phyloP scores from a whole-genome alignment of 345 rosid genomes.

The Cochlearia excelsa region DNA sequence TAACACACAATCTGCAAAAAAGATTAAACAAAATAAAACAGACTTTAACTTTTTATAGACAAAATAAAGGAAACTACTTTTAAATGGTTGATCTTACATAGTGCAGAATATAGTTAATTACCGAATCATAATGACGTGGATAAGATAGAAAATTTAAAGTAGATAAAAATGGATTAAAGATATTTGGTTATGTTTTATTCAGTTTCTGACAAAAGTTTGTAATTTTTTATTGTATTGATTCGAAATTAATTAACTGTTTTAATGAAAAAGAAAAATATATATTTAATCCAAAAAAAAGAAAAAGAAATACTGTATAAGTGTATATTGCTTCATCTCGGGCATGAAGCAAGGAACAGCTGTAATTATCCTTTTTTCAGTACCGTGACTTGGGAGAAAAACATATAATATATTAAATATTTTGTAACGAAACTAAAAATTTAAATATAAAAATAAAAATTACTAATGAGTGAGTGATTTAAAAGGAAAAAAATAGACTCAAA shows the following conservation, averaged over 20 bases:
- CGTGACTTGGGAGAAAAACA: constrained; percentile 32
- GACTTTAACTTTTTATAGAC: constrained; percentile 4
- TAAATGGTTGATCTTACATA: constrained; percentile 13
- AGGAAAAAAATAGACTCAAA: neutral
- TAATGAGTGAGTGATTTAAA: neutral
- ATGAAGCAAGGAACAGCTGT: constrained; percentile 39
- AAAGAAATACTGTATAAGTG: neutral
- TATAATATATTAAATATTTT: neutral
- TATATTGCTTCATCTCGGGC: constrained; percentile 27
- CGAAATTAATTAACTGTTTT: neutral
- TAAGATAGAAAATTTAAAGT: neutral
- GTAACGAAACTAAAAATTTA: neutral
- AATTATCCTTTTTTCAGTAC: constrained; percentile 30
- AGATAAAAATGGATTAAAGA: neutral
- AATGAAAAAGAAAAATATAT: no score
- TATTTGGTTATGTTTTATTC: constrained; percentile 25
- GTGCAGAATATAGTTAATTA: constrained; percentile 28
- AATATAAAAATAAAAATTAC: constrained; percentile 10
- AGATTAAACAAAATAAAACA: neutral
- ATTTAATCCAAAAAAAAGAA: neutral
- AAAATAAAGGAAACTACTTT: constrained; percentile 15
- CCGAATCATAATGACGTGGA: constrained; percentile 34
- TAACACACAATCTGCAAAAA: constrained; percentile 22
- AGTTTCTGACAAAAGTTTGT: constrained; percentile 30
- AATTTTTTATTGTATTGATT: constrained; percentile 25